Conservation (phyloP, 2,329 filamentous ascomycete genomes). For the Phyllosticta capitalensis region DNA sequence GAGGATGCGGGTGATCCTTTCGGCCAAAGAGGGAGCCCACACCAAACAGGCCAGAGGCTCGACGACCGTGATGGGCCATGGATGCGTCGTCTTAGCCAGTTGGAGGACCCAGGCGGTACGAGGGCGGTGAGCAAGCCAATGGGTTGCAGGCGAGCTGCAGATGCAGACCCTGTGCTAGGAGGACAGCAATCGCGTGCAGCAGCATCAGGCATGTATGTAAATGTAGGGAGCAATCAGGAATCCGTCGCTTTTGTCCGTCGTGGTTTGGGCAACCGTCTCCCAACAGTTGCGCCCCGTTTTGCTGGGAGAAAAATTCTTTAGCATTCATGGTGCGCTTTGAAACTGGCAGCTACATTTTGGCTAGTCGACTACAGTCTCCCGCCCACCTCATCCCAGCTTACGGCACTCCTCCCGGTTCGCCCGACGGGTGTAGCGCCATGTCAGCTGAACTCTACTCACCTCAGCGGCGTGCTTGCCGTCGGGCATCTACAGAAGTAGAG, state of each 20-base stretch:
- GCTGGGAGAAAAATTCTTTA: not conserved
- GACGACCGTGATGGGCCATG: constrained; percentile 1
- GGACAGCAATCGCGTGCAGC: too few relatives aligned
- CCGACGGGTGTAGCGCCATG: not conserved
- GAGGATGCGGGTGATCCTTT: not conserved
- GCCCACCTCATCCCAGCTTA: not conserved
- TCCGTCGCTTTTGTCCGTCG: not conserved
- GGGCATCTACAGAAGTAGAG: not conserved
- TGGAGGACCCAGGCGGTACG: not conserved
- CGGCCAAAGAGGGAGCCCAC: constrained; percentile 7
- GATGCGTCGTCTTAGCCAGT: not conserved
- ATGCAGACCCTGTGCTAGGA: too few relatives aligned
- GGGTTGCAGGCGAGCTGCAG: not conserved
- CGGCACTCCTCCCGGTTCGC: not conserved
- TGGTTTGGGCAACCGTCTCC: not conserved
- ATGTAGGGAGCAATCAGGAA: not conserved
- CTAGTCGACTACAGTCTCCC: not conserved
- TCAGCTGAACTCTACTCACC: not conserved
- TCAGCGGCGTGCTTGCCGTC: not conserved
- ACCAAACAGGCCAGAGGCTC: not conserved
- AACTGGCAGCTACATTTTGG: not conserved
- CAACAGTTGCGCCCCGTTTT: not conserved
- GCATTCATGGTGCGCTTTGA: not conserved
- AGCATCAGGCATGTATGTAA: not conserved
- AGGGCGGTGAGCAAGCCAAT: constrained; percentile 10